Evolutionary conservation across 176 grass and related monocot species (phyloP), one percentile per base, ranked within the genome.

Genomic region (Neostapfia colusana): DNA sequence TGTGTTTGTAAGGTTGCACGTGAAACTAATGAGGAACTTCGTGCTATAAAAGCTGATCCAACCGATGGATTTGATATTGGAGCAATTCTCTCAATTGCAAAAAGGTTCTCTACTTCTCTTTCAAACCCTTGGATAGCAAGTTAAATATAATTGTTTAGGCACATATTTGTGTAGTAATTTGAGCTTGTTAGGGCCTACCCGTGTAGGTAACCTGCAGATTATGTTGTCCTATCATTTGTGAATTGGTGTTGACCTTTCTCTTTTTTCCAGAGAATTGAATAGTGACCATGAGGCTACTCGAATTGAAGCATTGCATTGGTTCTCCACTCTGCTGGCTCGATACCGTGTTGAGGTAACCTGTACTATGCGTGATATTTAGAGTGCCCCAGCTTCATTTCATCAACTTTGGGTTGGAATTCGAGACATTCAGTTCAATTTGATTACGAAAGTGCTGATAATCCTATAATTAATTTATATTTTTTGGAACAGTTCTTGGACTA

Each of bases 21-120:
- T 79, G 96, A 99, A 91, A 99, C 96, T 27, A 99, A 99, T 73
- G 92, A 95, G 79, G 96, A 95, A 69, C 96, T 99, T 61, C 89
- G 92, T 78, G 89, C 74, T 89, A 90, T 99, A 68, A 89, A 74
- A 88, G 87, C 92, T 68, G 89, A 95, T 84, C 92, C 92, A 82
- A 72, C 85, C 44, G 91, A 95, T 79, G 96, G 92, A 88, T 99
- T 95, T 82, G 85, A 99, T 67, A 93, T 99, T 39, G 89, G 85
- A 80, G 89, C 87, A 4, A 93, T 99, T 80, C 92, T 99, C 38
- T 65, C 68, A 26, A 95, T 99, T 39, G 91, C 87, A 60, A 88
- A 93, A 78, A 99, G 95, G 95, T 99, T 79, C 49, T 74, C 45
- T 49, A n/a, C n/a, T n/a, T n/a, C n/a, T n/a, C n/a, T n/a, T 75